phyloP scores from a whole-genome alignment of 345 rosid species.

The Litchi chinensis region DNA sequence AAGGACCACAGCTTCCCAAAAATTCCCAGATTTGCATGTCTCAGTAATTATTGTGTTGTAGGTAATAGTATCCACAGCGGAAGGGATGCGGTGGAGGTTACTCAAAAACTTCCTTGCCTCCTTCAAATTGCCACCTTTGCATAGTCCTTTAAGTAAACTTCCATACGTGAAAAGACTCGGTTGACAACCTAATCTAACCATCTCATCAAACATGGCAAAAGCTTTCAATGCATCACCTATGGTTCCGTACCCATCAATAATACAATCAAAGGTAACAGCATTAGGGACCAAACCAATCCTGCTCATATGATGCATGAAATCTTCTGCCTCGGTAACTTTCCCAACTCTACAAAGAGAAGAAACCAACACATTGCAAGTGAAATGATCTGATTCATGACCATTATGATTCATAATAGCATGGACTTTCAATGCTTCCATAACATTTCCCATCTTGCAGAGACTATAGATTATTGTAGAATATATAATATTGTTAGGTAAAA shows the following conservation, averaged over 20 bases:
- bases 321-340: constrained; percentile 63
- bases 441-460: constrained; percentile 52
- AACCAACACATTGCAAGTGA: constrained; percentile 57
- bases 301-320: constrained; percentile 59
- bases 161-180: constrained; percentile 73
- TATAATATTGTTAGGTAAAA: constrained; percentile 58
- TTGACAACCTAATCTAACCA: constrained; percentile 60
- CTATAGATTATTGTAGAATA: constrained; percentile 63
- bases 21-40: constrained; percentile 56
- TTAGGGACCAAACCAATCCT: constrained; percentile 47
- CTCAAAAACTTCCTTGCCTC: constrained; percentile 66
- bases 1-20: constrained; percentile 62
- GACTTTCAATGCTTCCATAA: constrained; percentile 59
- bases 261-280: constrained; percentile 62
- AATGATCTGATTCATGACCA: constrained; percentile 50
- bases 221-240: constrained; percentile 61
- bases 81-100: constrained; percentile 53
- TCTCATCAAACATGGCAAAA: constrained; percentile 74
- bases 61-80: constrained; percentile 58
- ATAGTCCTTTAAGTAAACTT: constrained; percentile 84
- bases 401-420: constrained; percentile 57
- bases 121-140: constrained; percentile 62
- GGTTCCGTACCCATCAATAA: constrained; percentile 66
- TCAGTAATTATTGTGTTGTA: constrained; percentile 75
- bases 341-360: constrained; percentile 72